phyloP scores from a whole-genome alignment of 352 stramenopile genomes.

The Thalassiosira exigua region DNA sequence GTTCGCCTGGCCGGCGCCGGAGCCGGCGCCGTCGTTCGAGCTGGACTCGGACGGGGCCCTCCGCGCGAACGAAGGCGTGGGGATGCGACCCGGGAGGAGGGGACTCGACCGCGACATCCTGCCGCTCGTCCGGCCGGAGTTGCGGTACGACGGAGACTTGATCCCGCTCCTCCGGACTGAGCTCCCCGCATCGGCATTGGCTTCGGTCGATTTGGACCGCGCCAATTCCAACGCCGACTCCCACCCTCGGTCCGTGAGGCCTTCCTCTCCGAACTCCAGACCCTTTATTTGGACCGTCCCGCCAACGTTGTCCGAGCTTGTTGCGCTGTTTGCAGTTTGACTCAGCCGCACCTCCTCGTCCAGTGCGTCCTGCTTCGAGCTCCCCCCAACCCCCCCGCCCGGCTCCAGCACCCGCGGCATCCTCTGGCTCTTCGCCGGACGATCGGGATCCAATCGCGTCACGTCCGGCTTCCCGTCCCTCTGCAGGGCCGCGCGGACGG shows the following conservation, averaged over 20 bases:
- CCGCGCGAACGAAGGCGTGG: not conserved
- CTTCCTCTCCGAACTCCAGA: constrained; percentile 27
- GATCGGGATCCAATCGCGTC: constrained; percentile 72
- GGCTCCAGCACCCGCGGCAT: constrained; percentile 1
- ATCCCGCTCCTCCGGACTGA: not conserved
- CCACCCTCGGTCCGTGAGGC: constrained; percentile 35
- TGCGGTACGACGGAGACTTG: too few relatives aligned
- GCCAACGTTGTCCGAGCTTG: not conserved
- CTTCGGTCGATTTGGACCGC: not conserved
- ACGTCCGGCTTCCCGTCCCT: constrained; percentile 86
- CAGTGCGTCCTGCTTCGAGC: not conserved
- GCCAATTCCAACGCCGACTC: constrained; percentile 27
- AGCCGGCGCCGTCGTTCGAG: not conserved
- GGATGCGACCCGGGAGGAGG: not conserved
- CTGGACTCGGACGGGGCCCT: not conserved
- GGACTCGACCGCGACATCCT: not conserved
- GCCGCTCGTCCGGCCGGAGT: too few relatives aligned
- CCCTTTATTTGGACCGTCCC: constrained; percentile 6
- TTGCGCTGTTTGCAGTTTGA: not conserved
- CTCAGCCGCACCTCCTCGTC: not conserved
- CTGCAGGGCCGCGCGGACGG: constrained; percentile 90
- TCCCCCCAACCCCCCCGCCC: too few relatives aligned
- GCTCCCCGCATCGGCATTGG: not conserved
- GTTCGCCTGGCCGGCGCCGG: not conserved
- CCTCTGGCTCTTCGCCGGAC: constrained; percentile 35